phyloP scores from a whole-genome alignment of 768 basidiomycete genomes.

The Boletus sensibilis region DNA sequence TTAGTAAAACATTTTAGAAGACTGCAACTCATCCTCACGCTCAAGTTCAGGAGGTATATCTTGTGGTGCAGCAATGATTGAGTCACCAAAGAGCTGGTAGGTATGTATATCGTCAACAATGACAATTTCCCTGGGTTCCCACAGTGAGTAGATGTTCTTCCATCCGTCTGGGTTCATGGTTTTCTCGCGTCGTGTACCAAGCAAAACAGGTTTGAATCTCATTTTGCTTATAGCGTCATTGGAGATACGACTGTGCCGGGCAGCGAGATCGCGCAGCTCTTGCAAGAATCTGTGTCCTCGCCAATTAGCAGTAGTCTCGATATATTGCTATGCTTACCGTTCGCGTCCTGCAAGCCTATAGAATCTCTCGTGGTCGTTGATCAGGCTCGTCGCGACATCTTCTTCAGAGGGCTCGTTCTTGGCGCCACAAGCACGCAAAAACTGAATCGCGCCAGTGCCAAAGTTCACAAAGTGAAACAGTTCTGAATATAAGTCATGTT shows the following conservation, averaged over 20 bases:
- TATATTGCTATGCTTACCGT: conserved; percentile 19
- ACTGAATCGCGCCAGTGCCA: conserved; percentile 70
- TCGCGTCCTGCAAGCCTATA: conserved; percentile 64
- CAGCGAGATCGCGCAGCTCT: conserved; percentile 78
- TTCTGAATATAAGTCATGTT: conserved; percentile 64
- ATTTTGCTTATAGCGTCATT: conserved; percentile 52
- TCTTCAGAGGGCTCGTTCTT: conserved; percentile 79
- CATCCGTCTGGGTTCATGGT: conserved; percentile 55
- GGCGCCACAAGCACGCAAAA: conserved; percentile 81
- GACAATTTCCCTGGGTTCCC: conserved; percentile 63
- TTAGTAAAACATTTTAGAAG: not conserved
- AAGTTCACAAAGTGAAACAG: conserved; percentile 89
- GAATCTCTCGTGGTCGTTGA: conserved; percentile 65
- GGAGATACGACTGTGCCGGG: conserved; percentile 55
- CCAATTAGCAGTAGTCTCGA: not conserved
- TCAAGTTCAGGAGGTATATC: conserved; percentile 91
- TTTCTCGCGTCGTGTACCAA: conserved; percentile 44
- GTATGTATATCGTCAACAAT: conserved; percentile 81
- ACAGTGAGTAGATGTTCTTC: conserved; percentile 59
- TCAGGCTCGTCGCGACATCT: conserved; percentile 66
- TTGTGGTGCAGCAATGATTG: conserved; percentile 68
- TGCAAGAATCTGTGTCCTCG: conserved; percentile 56
- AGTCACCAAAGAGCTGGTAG: conserved; percentile 69
- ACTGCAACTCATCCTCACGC: conserved; percentile 41
- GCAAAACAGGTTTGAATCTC: conserved; percentile 63